Evolutionary conservation across 2,329 filamentous ascomycete genomes (phyloP).

Genomic region (Grosmannia serpens): DNA sequence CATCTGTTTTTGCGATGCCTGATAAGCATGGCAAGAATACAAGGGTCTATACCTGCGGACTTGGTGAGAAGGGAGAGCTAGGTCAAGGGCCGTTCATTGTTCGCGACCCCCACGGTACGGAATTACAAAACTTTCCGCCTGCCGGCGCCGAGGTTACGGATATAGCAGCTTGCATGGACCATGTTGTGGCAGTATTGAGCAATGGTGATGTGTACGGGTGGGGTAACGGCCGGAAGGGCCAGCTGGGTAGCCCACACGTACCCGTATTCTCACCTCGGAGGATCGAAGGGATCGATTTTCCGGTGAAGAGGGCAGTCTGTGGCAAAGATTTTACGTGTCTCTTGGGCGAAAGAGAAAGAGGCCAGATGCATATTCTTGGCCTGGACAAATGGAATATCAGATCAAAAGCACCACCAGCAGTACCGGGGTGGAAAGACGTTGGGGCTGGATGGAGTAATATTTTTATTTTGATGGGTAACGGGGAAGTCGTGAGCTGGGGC

Average conservation of each 20-base stretch:
- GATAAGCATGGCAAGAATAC: constrained; percentile 31
- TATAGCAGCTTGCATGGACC: constrained; percentile 64
- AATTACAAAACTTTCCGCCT: constrained; percentile 54
- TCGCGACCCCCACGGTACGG: constrained; percentile 32
- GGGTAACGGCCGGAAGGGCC: constrained; percentile 79
- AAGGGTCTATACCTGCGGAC: constrained; percentile 51
- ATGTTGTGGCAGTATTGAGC: constrained; percentile 61
- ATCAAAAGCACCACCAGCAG: constrained; percentile 40
- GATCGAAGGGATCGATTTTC: constrained; percentile 48
- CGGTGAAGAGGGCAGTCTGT: constrained; percentile 57
- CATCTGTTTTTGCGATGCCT: constrained; percentile 48
- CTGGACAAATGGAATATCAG: constrained; percentile 61
- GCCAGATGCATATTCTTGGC: constrained; percentile 57
- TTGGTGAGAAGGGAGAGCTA: constrained; percentile 60
- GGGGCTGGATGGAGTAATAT: constrained; percentile 74
- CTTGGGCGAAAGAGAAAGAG: constrained; percentile 41
- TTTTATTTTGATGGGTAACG: constrained; percentile 54
- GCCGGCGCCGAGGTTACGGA: constrained; percentile 44
- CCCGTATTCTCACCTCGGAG: constrained; percentile 48
- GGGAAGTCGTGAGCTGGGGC: constrained; percentile 62
- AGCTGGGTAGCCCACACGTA: constrained; percentile 52
- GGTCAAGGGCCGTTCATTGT: constrained; percentile 47
- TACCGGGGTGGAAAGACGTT: constrained; percentile 54
- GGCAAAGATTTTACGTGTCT: constrained; percentile 80
- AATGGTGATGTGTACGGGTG: constrained; percentile 77